Percentiles rank a stretch among this genome's conserved stretches.
Conservation (phyloP, 192 early-diverging fungal genomes). For the Entophlyctis helioformis region DNA sequence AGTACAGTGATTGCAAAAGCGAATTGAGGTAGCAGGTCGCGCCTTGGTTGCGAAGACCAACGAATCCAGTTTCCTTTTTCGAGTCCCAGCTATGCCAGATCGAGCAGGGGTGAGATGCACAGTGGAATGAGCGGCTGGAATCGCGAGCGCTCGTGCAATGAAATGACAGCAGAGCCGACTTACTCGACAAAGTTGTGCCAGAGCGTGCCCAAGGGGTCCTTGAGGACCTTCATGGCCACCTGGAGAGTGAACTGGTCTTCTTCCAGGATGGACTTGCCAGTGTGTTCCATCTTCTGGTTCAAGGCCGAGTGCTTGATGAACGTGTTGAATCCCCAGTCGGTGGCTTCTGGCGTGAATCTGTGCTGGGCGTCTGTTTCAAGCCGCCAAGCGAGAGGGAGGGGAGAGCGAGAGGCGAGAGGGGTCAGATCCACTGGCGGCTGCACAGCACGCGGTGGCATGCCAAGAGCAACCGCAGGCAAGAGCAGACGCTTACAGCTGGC, state of each 20-base stretch:
- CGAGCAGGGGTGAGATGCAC: not conserved
- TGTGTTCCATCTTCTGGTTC: constrained; percentile 16
- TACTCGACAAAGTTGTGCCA: constrained; percentile 92
- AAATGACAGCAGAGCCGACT: constrained; percentile 1
- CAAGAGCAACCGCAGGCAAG: not conserved
- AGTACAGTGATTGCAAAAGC: constrained; percentile 87
- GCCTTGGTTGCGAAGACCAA: constrained; percentile 93
- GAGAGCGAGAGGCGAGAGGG: not conserved
- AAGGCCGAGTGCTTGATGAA: constrained; percentile 49
- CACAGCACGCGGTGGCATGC: not conserved
- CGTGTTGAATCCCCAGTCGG: constrained; percentile 93
- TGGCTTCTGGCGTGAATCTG: constrained; percentile 66
- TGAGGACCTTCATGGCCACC: constrained; percentile 55
- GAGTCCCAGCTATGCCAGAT: constrained; percentile 63
- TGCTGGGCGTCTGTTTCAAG: constrained; percentile 53
- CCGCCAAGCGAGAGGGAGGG: not conserved
- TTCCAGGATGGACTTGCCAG: constrained; percentile 49
- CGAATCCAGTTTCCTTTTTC: constrained; percentile 77
- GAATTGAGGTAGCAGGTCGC: constrained; percentile 99
- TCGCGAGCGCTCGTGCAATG: not conserved
- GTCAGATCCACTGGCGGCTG: not conserved
- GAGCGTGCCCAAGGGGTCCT: constrained; percentile 81
- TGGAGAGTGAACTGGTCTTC: constrained; percentile 49
- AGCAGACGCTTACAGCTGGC: not conserved
- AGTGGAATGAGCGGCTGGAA: not conserved